Base-by-base conservation (phyloP, 2,329 filamentous ascomycete species). In the Emericellopsis atlantica region DNA sequence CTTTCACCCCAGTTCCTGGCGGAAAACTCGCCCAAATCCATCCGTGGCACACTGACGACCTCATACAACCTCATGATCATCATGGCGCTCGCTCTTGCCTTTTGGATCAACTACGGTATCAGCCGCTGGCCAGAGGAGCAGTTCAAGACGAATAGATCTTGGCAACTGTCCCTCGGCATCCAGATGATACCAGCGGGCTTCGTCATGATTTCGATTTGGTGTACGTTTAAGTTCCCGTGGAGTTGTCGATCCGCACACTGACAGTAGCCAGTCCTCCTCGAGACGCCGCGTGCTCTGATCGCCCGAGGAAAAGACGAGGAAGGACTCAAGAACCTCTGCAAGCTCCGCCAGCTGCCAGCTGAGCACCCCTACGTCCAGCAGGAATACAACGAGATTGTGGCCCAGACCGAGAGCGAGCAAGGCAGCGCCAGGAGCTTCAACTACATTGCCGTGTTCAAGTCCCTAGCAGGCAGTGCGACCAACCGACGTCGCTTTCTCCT, bases 31-130 rank as follows among this genome's bases (percentile, higher is more conserved):
- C 62, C 62, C 4, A 63, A 61, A 39, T 58, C 57, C 7, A 52
- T 65, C 14, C 55, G 61, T 40, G 62, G 62, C 1, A 58, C 60
- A 2, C 52, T 65, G 32, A 63, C 61, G 2, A 59, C 61, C 5
- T 53, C 57, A 0, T 66, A 63, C 43, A 62, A 64, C 40, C 45
- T 64, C 10, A 59, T 61, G 48, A 62, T 64, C 37, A 52, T 62
- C 18, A 38, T 56, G 3, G 57, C 58, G 1, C 47, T 62, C 1
- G 53, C 54, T 9, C 47, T 61, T 7, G 58, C 55, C 3, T 57
- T 57, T 39, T 58, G 57, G 54, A 49, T 49, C 22, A 58, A 54
- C 43, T 58, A 55, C 44, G 55, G 49, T 39, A 48, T 47, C 2
- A 46, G 37, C 7, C 37, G 43, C 12, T 55, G 52, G 50, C 47